Evolutionary conservation across 2,329 filamentous ascomycete genomes (phyloP).

Genomic region (Colletotrichum echinochloae): DNA sequence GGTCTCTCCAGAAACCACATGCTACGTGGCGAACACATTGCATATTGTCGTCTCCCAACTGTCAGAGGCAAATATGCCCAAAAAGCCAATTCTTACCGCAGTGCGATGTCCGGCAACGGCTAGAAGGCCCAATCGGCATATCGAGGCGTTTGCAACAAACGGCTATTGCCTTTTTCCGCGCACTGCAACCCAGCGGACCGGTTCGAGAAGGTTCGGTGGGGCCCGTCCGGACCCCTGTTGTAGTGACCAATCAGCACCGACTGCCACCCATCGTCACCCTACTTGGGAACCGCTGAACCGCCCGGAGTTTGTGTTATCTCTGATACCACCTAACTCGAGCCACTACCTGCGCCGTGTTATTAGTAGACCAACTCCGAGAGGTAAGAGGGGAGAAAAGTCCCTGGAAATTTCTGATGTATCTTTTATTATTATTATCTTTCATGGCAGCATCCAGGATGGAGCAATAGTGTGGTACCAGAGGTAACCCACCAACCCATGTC

Average conservation of each 20-base stretch:
- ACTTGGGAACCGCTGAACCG: constrained; percentile 31
- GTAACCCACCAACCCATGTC: constrained; percentile 15
- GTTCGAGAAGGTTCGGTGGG: constrained; percentile 63
- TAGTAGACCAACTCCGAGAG: not conserved
- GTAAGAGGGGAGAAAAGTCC: not conserved
- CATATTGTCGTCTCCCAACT: not conserved
- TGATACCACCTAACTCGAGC: constrained; percentile 15
- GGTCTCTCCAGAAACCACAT: not conserved
- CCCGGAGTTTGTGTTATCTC: constrained; percentile 20
- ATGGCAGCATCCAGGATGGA: not conserved
- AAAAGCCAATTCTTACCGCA: not conserved
- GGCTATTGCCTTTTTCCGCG: constrained; percentile 24
- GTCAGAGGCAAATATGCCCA: not conserved
- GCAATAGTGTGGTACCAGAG: not conserved
- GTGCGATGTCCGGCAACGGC: constrained; percentile 8
- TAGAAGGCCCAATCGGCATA: constrained; percentile 41
- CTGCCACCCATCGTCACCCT: constrained; percentile 18
- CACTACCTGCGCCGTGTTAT: constrained; percentile 5
- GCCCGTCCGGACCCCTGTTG: constrained; percentile 38
- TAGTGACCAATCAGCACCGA: constrained; percentile 13
- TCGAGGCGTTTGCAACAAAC: constrained; percentile 52
- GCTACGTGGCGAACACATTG: not conserved
- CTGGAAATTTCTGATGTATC: not conserved
- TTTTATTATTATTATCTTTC: not conserved
- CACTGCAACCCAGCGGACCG: constrained; percentile 41